phyloP scores from a whole-genome alignment of 148 eudicot genomes.

The Euryodendron excelsum region DNA sequence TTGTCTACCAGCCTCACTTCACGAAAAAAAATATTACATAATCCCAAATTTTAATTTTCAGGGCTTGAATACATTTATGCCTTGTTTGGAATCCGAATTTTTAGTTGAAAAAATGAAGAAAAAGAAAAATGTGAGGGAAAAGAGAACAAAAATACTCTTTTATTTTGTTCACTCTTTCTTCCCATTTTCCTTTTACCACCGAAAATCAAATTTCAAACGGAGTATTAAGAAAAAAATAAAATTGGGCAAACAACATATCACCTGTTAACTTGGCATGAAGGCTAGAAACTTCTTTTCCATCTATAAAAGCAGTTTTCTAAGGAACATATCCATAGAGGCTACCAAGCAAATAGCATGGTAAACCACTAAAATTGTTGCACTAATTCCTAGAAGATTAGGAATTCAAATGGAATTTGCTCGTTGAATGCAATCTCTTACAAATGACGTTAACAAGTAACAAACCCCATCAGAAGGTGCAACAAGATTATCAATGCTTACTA shows the following conservation, averaged over 20 bases:
- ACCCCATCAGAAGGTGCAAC: background rate
- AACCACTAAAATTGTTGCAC: background rate
- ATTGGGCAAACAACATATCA: too few species aligned
- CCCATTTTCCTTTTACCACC: too few species aligned
- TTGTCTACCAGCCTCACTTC: background rate
- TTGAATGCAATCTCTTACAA: background rate
- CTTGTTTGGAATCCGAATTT: background rate
- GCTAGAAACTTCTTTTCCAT: background rate
- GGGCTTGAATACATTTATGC: background rate
- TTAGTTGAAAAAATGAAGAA: background rate
- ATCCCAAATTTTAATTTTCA: background rate
- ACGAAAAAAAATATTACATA: background rate
- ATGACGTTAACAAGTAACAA: background rate
- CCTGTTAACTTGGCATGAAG: background rate
- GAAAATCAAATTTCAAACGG: too few species aligned
- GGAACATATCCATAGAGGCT: too few species aligned
- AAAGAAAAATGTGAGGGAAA: background rate
- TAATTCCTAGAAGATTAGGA: background rate
- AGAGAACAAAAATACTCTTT: too few species aligned
- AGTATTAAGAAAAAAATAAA: too few species aligned
- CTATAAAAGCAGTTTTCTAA: background rate
- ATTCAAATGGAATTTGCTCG: background rate
- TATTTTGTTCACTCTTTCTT: too few species aligned
- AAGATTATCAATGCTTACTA: background rate
- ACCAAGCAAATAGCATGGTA: too few species aligned